Conservation (phyloP, 768 basidiomycete species). For the Trichaptum fuscoviolaceum region DNA sequence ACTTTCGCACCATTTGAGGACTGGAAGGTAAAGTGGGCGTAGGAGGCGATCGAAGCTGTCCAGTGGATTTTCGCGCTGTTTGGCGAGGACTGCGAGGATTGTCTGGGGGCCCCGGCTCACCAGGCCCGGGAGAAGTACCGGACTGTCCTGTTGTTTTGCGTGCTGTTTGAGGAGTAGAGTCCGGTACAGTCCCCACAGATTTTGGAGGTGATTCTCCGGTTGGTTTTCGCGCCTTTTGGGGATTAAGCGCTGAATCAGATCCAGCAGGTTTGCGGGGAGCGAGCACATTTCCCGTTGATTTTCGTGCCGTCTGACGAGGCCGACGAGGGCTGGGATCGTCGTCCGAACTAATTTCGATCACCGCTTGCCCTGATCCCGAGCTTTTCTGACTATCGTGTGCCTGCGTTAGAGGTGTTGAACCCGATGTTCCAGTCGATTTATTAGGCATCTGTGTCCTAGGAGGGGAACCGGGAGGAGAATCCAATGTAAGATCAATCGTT, state of each 20-base stretch:
- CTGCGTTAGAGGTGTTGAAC: no score
- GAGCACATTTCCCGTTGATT: not conserved
- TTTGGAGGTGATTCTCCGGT: not conserved
- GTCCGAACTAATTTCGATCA: not conserved
- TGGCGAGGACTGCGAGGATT: not conserved
- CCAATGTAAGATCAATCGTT: not conserved
- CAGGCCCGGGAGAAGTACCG: not conserved
- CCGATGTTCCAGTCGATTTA: not conserved
- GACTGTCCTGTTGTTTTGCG: not conserved
- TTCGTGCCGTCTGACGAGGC: not conserved
- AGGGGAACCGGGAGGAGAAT: no score
- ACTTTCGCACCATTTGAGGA: not conserved
- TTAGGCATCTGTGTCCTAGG: not conserved
- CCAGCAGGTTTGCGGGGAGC: no score
- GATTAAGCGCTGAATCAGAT: no score
- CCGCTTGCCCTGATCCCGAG: not conserved
- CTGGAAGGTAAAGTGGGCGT: not conserved
- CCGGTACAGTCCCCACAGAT: not conserved
- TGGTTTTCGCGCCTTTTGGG: not conserved
- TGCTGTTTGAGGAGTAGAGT: not conserved
- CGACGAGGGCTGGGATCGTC: not conserved
- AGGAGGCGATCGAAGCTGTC: not conserved
- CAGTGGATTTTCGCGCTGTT: not conserved
- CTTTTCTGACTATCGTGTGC: not conserved
- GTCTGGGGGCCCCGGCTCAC: not conserved